Evolutionary conservation across 805 yeast genomes (phyloP), one percentile per base, ranked within the genome.

Genomic region (Ogataea trehalophila): DNA sequence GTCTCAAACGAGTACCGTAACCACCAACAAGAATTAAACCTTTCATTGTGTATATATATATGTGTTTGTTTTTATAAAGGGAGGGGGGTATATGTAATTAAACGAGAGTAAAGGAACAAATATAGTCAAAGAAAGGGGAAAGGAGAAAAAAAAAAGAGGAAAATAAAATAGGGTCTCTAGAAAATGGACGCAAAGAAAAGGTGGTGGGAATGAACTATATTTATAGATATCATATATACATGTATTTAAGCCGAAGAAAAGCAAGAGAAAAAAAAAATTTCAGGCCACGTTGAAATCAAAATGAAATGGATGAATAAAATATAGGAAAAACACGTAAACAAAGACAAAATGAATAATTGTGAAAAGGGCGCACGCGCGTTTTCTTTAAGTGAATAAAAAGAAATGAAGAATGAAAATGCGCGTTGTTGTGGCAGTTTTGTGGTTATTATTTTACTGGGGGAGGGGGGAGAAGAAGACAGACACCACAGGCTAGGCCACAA

Each of bases 1-100:
- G 99, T 82, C 99, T 91, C 77, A 94, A 86, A 78, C 99, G 94
- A 66, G 99, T 94, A 80, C 99, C 99, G 79, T 91, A 94, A 73
- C 99, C 99, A 69, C 99, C 99, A 63, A 92, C 98, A 71, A 92
- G 84, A 80, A 92, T 92, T 73, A 92, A 83, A 69, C 96, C 97
- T 79, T 90, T 90, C 97, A 90, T 89, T 45, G 46, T 55, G 49
- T 41, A 41, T 41, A 18, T 20, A 26, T 20, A 33, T 34, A 7
- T 31, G 17, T n/a, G 29, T n/a, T 16, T 26, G 15, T 16, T 33
- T 18, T 5, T 37, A 6, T 29, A 26, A 17, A 33, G 35, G 33
- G 23, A 17, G 7, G 17, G 16, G 44, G 39, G 43, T 33, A 16
- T 39, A 36, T 15, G 31, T 26, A n/a, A 33, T 42, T 33, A 33